A percentile compares a stretch with the other conserved stretches of the same genome.
These are phyloP conservation scores for Beauveria pseudobassiana DNA, from an alignment of 2,329 filamentous ascomycete species.

Conservation along the genomic window DNA sequence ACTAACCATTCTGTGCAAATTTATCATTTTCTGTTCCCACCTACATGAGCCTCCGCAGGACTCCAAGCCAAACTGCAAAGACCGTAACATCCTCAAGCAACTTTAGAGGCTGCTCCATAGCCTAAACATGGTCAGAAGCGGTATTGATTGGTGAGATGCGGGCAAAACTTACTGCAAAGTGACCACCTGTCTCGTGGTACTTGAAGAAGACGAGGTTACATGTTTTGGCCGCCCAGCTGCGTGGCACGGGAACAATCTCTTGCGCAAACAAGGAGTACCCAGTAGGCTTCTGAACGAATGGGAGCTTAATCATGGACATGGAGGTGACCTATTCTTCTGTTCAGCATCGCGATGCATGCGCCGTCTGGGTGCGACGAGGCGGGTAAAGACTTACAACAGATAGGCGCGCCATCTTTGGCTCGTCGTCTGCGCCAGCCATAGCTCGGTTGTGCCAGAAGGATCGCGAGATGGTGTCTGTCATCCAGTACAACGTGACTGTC, in stretches of 20 bases:
- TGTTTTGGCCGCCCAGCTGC: constrained; percentile 24
- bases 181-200: constrained; percentile 14
- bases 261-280: constrained; percentile 38
- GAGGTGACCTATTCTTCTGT: constrained; percentile 1
- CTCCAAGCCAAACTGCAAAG: constrained; percentile 22
- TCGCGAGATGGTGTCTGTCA: constrained; percentile 40
- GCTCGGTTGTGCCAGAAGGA: constrained; percentile 42
- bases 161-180: constrained; percentile 13
- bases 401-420: constrained; percentile 17
- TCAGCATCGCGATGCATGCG: not conserved
- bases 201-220: constrained; percentile 30
- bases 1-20: too few relatives aligned
- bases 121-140: constrained; percentile 12
- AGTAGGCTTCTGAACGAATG: constrained; percentile 31
- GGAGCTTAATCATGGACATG: constrained; percentile 9
- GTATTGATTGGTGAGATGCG: not conserved
- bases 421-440: constrained; percentile 13
- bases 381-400: constrained; percentile 9
- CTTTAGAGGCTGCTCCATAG: constrained; percentile 32
- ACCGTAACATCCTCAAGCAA: constrained; percentile 37
- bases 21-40: too few relatives aligned
- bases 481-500: constrained; percentile 47
- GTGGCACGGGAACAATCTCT: constrained; percentile 33
- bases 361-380: not conserved
- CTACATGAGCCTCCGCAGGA: not conserved